Conservation (phyloP, 768 basidiomycete genomes). For the Boletus barrowsii region DNA sequence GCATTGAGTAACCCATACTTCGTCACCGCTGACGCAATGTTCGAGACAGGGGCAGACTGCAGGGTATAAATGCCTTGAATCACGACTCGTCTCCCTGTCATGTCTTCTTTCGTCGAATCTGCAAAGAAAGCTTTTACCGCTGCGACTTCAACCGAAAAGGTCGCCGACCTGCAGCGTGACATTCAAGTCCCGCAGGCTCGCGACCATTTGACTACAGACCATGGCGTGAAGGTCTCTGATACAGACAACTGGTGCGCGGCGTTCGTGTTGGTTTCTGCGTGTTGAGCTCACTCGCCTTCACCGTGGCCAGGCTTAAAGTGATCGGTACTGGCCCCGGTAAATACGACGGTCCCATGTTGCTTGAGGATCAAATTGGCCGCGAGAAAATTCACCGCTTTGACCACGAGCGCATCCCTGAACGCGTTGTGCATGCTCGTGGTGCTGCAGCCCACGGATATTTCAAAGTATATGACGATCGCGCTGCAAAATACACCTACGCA, state of each 20-base stretch:
- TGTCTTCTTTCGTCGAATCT: conserved; percentile 15
- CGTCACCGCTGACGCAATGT: conserved; percentile 27
- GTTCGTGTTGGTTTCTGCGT: neutral
- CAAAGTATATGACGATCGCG: conserved; percentile 63
- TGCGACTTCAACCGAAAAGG: conserved; percentile 16
- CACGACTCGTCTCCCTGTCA: neutral
- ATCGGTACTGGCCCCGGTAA: conserved; percentile 36
- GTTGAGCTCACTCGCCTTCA: conserved; percentile 3
- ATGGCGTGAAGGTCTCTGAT: conserved; percentile 55
- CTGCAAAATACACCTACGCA: conserved; percentile 70
- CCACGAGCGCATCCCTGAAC: conserved; percentile 88
- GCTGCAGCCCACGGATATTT: conserved; percentile 81
- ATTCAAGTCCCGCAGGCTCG: conserved; percentile 3
- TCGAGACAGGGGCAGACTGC: conserved; percentile 5
- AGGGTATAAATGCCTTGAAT: too few species aligned
- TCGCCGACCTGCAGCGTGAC: conserved; percentile 25
- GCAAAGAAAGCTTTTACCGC: conserved; percentile 12
- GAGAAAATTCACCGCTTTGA: conserved; percentile 81
- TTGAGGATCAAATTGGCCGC: conserved; percentile 75
- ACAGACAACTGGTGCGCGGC: conserved; percentile 59
- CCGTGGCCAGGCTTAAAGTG: conserved; percentile 49
- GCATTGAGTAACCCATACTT: neutral
- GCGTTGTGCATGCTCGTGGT: conserved; percentile 72
- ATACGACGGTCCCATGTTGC: conserved; percentile 61
- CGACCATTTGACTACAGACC: conserved; percentile 52